A percentile compares a stretch with the other conserved stretches of the same genome.
Conservation (phyloP, 2,329 filamentous ascomycete species). For the Venturia pyrina region DNA sequence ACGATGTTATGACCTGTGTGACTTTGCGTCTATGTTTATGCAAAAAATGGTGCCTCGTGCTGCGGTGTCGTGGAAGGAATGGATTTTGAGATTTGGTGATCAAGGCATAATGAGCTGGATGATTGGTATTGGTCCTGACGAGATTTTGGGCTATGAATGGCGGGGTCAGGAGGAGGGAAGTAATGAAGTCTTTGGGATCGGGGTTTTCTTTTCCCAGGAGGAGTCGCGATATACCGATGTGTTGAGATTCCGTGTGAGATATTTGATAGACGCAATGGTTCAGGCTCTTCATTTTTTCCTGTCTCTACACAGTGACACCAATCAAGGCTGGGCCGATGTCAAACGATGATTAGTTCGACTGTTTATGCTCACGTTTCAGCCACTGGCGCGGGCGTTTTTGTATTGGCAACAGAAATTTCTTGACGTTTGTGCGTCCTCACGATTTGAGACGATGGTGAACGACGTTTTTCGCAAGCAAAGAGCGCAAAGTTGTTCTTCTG, state of each 20-base stretch:
- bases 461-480: too few species aligned
- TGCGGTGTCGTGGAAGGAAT: neutral
- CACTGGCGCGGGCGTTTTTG: too few species aligned
- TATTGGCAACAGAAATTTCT: too few species aligned
- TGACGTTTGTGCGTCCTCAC: too few species aligned
- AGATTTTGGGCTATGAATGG: neutral
- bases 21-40: neutral
- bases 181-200: neutral
- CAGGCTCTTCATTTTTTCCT: neutral
- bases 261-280: neutral
- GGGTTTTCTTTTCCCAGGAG: neutral
- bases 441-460: too few species aligned
- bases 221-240: neutral
- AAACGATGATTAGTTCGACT: neutral
- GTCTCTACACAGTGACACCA: too few species aligned
- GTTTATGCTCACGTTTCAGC: too few species aligned
- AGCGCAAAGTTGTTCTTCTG: too few species aligned
- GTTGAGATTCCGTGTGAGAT: neutral
- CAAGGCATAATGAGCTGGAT: neutral
- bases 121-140: neutral
- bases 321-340: too few species aligned
- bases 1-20: slow-evolving; percentile 1
- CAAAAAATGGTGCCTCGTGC: neutral
- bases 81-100: neutral
- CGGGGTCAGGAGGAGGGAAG: neutral